These are phyloP conservation scores for Solanum appendiculatum DNA, from an alignment of 257 asterid genomes.

Conservation along the genomic window DNA sequence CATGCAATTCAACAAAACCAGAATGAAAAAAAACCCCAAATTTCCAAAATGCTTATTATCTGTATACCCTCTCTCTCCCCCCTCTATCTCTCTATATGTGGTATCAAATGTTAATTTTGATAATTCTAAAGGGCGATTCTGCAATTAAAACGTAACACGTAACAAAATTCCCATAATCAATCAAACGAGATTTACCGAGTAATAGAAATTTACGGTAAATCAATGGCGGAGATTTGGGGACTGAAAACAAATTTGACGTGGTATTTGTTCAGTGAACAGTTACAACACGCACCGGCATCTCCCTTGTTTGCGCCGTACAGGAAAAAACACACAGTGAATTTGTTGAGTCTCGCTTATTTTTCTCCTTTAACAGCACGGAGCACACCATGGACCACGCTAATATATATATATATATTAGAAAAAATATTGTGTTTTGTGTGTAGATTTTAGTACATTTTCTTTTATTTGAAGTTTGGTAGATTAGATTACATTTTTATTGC, in stretches of 20 bases:
- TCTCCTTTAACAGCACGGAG: not conserved
- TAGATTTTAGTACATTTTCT: not conserved
- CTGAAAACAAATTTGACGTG: not conserved
- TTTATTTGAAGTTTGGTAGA: not conserved
- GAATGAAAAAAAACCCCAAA: not conserved
- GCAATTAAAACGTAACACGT: not conserved
- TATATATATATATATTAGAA: not conserved
- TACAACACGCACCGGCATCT: not conserved
- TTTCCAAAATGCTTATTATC: not conserved
- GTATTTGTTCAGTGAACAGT: not conserved
- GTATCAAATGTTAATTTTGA: not conserved
- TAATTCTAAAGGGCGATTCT: not conserved
- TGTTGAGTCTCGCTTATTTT: not conserved
- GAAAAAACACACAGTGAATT: not conserved
- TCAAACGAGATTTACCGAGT: fast-evolving
- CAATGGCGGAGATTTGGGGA: not conserved
- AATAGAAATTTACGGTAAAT: not conserved
- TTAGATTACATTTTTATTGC: not conserved
- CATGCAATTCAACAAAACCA: not conserved
- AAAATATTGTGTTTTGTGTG: not conserved
- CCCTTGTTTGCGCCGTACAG: not conserved
- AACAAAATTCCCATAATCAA: not conserved
- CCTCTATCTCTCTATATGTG: not conserved
- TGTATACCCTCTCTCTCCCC: not conserved
- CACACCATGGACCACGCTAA: not conserved